Conservation (phyloP, 495 filamentous ascomycete genomes). For the Neurospora sp. region DNA sequence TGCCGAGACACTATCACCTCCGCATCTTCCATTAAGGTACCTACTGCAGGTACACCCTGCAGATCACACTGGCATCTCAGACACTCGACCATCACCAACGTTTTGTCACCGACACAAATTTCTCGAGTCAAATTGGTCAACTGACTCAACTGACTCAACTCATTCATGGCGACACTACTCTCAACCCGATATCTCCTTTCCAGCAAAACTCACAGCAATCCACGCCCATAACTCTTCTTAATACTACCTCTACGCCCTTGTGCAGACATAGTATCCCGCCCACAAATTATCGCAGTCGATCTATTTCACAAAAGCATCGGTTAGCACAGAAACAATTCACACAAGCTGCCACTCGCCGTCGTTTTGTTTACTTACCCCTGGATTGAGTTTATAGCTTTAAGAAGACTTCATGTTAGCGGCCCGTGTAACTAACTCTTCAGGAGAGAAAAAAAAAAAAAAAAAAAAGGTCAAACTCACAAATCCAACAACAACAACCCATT, state of each 20-base stretch:
- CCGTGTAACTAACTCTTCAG: background rate
- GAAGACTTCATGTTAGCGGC: background rate
- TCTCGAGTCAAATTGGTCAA: too few species aligned
- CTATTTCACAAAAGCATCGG: background rate
- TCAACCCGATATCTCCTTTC: too few species aligned
- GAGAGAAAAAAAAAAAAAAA: background rate
- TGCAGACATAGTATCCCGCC: slow-evolving; percentile 21
- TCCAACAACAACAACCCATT: slow-evolving; percentile 7
- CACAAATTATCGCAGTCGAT: too few species aligned
- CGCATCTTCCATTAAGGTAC: background rate
- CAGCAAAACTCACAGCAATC: too few species aligned
- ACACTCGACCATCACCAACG: too few species aligned
- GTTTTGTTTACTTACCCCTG: slow-evolving; percentile 11
- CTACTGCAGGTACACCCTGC: background rate
- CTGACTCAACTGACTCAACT: too few species aligned
- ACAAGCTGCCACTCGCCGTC: too few species aligned
- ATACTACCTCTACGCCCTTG: too few species aligned
- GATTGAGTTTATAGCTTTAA: slow-evolving; percentile 17
- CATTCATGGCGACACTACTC: too few species aligned
- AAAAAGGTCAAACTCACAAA: slow-evolving; percentile 7
- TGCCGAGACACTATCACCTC: background rate
- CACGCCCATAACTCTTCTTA: too few species aligned
- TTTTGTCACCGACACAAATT: too few species aligned
- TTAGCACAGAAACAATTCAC: too few species aligned
- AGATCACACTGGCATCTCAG: background rate